Percentiles rank a stretch among this genome's conserved stretches.
These are phyloP conservation scores for Penicillium sp. DNA, from an alignment of 2,329 filamentous ascomycete genomes.

Conservation along the genomic window DNA sequence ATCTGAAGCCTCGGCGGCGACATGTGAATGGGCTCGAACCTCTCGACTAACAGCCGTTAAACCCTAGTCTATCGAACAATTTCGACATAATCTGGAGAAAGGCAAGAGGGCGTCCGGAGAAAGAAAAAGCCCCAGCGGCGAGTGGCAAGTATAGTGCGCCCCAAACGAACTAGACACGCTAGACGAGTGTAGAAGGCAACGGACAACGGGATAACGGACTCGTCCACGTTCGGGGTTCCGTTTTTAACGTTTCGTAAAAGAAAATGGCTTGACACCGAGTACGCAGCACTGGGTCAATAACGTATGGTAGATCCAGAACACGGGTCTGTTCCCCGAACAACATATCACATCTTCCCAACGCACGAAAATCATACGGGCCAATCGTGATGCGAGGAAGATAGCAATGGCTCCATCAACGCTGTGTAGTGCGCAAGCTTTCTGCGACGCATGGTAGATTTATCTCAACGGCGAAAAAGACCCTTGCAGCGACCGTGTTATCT, in stretches of 20 bases:
- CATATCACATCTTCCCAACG: not conserved
- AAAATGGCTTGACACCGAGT: not conserved
- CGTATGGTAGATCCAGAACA: not conserved
- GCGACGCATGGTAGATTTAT: constrained; percentile 16
- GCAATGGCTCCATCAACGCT: not conserved
- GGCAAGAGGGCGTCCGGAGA: no score
- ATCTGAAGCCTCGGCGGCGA: constrained; percentile 13
- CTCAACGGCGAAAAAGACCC: constrained; percentile 11
- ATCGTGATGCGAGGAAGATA: not conserved
- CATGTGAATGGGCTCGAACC: constrained; percentile 11
- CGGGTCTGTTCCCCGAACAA: not conserved
- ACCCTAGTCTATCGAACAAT: not conserved
- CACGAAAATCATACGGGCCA: constrained; percentile 1
- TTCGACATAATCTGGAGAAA: not conserved
- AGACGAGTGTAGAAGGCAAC: not conserved
- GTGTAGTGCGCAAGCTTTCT: constrained; percentile 13
- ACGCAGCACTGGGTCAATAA: not conserved
- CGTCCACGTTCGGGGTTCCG: constrained; percentile 1
- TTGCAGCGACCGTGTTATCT: constrained; percentile 11
- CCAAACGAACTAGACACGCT: not conserved
- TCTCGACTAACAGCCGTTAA: not conserved
- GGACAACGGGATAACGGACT: not conserved
- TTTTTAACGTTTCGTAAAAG: not conserved
- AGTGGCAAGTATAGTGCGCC: constrained; percentile 4
- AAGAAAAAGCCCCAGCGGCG: not conserved